Percentiles rank a stretch among this genome's conserved stretches.
Conservation (phyloP, 495 filamentous ascomycete genomes). For the Evansstolkia leycettana region DNA sequence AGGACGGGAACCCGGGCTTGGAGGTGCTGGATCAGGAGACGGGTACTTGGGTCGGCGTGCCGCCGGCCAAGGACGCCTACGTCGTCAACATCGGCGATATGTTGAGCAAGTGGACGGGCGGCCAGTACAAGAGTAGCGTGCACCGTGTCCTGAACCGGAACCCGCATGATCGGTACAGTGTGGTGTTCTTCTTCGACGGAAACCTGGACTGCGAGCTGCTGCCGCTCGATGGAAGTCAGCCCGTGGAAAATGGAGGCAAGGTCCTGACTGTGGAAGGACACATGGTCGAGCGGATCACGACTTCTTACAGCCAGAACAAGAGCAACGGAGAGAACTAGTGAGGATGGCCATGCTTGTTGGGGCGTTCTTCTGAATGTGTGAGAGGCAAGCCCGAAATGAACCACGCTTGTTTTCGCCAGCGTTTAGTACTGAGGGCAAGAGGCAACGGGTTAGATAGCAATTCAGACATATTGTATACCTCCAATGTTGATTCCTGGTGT, state of each 20-base stretch:
- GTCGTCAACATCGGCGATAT: slow-evolving; percentile 27
- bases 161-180: slow-evolving; percentile 24
- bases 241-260: slow-evolving; percentile 3
- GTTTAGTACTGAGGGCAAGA: too few relatives aligned
- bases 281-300: slow-evolving; percentile 12
- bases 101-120: slow-evolving; percentile 13
- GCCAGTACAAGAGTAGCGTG: slow-evolving; percentile 20
- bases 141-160: slow-evolving; percentile 24
- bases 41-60: slow-evolving; percentile 15
- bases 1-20: slow-evolving; percentile 18
- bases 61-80: slow-evolving; percentile 16
- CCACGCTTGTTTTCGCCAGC: too few relatives aligned
- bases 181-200: slow-evolving; percentile 32
- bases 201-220: slow-evolving; percentile 16
- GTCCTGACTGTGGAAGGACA: slow-evolving; percentile 15
- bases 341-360: too few relatives aligned
- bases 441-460: too few relatives aligned
- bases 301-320: slow-evolving; percentile 7
- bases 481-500: too few relatives aligned
- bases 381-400: too few relatives aligned
- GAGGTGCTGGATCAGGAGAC: slow-evolving; percentile 17
- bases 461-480: too few relatives aligned
- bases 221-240: slow-evolving; percentile 9
- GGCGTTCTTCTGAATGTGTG: too few relatives aligned
- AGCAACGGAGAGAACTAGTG: too few relatives aligned